Evolutionary conservation across 1,139 yeast genomes (phyloP), one percentile per base, ranked within the genome.

Genomic region (Yamadazyma pseudoaaseri): DNA sequence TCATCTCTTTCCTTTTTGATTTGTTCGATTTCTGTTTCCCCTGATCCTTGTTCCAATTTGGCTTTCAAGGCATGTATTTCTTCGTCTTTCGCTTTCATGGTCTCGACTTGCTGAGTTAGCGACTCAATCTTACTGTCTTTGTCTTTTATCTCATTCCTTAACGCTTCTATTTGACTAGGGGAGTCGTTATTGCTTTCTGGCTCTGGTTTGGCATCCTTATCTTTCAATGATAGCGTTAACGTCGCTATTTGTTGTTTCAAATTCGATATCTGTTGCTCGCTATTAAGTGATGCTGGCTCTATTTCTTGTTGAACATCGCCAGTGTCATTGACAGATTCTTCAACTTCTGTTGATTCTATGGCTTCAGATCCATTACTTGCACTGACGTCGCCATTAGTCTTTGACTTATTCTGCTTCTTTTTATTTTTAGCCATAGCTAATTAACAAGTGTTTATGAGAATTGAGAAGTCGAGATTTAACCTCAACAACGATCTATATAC

Each of bases 1-100:
- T 79, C 76, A 39, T 80, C 86, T 33, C 86, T 71, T 44, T 86
- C 94, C 16, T 44, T 33, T 34, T 54, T 57, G 3, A 54, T 49
- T 17, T 43, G 34, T 21, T 31, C 34, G 14, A 38, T 22, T 27
- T 31, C 21, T 22, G 7, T 15, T 15, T 23, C 6, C 27, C 30
- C 9, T 20, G 12, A 12, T 13, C 6, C 16, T n/a, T 24, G 20
- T 9, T 18, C 20, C 6, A n/a, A n/a, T 26, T 14, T 26, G 16
- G 29, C 4, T 15, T 11, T 27, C 17, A 16, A 22, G 6, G 6
- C n/a, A 4, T 4, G 13, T 12, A 12, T 4, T 11, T 28, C 25
- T 13, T 11, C 25, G 12, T 28, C 15, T 20, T 29, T 29, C 4
- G 23, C 8, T 4, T 6, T 18, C 8, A 18, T 18, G 9, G 6